A percentile compares a stretch with the other conserved stretches of the same genome.
Conservation (phyloP, 2,329 filamentous ascomycete species). For the Aplosporella prunicola region DNA sequence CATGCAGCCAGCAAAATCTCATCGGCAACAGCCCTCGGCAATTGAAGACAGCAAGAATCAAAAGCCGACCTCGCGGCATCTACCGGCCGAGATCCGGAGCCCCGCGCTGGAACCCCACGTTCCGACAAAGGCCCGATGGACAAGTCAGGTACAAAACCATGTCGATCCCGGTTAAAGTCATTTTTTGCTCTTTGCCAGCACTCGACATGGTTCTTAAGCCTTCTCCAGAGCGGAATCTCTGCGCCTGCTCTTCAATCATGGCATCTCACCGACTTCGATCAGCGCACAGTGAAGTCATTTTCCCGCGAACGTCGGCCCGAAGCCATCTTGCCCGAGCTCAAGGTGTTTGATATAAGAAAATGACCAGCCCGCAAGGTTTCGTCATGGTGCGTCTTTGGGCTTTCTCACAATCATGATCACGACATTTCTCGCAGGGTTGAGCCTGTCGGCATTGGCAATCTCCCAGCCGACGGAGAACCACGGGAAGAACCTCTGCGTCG, state of each 20-base stretch:
- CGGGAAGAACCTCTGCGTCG: background rate
- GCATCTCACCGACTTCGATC: background rate
- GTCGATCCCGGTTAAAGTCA: background rate
- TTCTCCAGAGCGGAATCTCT: too few species aligned
- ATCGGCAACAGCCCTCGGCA: too few species aligned
- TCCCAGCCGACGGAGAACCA: background rate
- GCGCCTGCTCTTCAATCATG: too few species aligned
- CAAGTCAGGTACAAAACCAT: background rate
- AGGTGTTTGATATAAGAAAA: background rate
- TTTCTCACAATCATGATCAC: background rate
- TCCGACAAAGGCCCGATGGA: background rate
- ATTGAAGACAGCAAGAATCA: too few species aligned
- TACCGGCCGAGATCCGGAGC: background rate
- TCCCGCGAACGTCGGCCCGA: background rate
- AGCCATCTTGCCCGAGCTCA: too few species aligned
- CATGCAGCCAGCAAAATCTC: too few species aligned
- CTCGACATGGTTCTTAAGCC: too few species aligned
- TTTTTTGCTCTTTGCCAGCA: background rate
- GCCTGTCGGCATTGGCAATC: background rate
- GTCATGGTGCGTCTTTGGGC: background rate
- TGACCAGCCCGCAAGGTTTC: background rate
- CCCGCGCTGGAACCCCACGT: background rate
- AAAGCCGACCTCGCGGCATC: too few species aligned
- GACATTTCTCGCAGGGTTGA: background rate
- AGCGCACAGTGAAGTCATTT: background rate